A percentile compares a stretch with the other conserved stretches of the same genome.
These are phyloP conservation scores for Aureobasidium sp. DNA, from an alignment of 2,329 filamentous ascomycete genomes.

Conservation along the genomic window DNA sequence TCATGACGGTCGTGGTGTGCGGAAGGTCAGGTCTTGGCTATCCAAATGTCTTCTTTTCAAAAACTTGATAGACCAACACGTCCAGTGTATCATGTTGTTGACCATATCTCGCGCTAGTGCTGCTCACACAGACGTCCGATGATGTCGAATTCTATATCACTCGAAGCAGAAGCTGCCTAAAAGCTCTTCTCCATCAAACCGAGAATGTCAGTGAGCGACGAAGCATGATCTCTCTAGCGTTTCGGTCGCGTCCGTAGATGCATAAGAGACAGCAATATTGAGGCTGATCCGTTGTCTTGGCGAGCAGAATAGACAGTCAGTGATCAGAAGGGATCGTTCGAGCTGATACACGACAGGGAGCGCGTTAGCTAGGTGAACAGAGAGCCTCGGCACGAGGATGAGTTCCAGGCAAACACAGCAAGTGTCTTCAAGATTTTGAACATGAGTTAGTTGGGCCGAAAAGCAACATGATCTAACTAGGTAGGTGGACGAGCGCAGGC, in stretches of 20 bases:
- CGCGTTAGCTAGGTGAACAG: neutral
- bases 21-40: neutral
- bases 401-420: neutral
- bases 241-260: neutral
- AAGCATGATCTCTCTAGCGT: neutral
- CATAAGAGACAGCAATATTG: neutral
- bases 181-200: neutral
- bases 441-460: neutral
- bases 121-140: neutral
- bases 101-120: neutral
- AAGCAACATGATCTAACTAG: slow-evolving; percentile 4
- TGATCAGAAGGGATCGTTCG: neutral
- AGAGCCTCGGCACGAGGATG: neutral
- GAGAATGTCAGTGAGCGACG: neutral
- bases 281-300: neutral
- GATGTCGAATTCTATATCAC: neutral
- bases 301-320: neutral
- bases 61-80: neutral
- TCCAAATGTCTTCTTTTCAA: neutral
- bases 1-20: neutral
- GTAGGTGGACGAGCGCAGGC: neutral
- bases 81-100: neutral
- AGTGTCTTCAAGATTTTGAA: neutral
- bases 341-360: neutral
- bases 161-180: neutral